Evolutionary conservation across 306 rosid genomes (phyloP).

Genomic region (Oemleria cerasiformis): DNA sequence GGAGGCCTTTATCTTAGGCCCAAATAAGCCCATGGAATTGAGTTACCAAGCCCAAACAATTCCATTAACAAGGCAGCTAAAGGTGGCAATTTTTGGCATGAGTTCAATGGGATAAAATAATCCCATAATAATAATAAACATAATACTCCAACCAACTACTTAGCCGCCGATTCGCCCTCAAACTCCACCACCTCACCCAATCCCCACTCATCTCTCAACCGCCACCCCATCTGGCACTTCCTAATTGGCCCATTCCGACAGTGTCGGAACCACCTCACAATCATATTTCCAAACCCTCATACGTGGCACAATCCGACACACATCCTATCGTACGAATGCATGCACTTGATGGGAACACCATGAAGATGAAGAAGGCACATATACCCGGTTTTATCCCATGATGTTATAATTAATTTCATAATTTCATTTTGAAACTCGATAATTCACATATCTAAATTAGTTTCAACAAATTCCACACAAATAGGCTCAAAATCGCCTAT

Average conservation of each 20-base stretch:
- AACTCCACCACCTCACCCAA: neutral
- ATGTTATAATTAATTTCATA: too few species aligned
- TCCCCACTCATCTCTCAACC: constrained; percentile 1
- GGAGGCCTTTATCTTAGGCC: too few species aligned
- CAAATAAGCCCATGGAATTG: too few species aligned
- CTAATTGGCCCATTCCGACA: neutral
- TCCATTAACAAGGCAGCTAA: too few species aligned
- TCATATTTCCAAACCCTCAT: neutral
- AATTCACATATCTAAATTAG: constrained; percentile 1
- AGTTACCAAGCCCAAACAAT: too few species aligned
- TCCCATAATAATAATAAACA: neutral
- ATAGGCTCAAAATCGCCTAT: constrained; percentile 6
- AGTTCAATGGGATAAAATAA: too few species aligned
- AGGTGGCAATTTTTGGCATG: too few species aligned
- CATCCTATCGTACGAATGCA: neutral
- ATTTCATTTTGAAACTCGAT: too few species aligned
- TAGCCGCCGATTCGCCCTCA: neutral
- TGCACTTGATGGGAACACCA: neutral
- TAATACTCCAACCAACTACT: neutral
- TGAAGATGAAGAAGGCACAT: too few species aligned
- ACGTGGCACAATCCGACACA: neutral
- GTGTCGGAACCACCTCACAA: neutral
- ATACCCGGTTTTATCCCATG: too few species aligned
- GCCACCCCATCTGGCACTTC: neutral
- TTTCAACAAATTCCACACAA: constrained; percentile 18